These are phyloP conservation scores for Lichtheimia corymbifera DNA, from an alignment of 371 early-diverging fungal species.

Conservation along the genomic window DNA sequence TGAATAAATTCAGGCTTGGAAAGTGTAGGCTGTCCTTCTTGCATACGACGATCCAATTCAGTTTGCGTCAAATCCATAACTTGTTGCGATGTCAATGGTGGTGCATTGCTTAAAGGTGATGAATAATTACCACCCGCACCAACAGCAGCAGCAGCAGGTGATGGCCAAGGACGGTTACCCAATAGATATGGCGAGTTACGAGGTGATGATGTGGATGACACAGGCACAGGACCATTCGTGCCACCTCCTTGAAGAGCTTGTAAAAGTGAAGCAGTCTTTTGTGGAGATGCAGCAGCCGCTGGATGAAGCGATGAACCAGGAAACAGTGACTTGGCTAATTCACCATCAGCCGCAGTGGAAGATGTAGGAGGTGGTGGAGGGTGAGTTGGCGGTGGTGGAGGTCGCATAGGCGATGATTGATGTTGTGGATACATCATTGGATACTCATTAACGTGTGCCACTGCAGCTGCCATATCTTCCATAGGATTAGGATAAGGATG, in stretches of 20 bases:
- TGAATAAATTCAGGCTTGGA: conserved; percentile 56
- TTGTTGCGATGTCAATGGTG: conserved; percentile 29
- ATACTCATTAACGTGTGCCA: not conserved
- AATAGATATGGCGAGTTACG: conserved; percentile 17
- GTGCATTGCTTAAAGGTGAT: conserved; percentile 16
- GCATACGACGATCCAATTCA: conserved; percentile 30
- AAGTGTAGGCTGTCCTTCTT: conserved; percentile 21
- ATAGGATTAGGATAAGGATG: conserved; percentile 3
- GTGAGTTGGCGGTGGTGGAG: conserved; percentile 3
- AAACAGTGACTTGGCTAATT: not conserved
- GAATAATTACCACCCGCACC: not conserved
- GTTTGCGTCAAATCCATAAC: conserved; percentile 26
- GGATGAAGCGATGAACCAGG: conserved; percentile 6
- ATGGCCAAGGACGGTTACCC: conserved; percentile 14
- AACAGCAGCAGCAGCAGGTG: not conserved
- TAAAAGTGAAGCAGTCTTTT: conserved; percentile 48
- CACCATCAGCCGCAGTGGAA: not conserved
- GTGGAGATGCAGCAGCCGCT: conserved; percentile 41
- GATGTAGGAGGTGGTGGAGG: conserved; percentile 6
- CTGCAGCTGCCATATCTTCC: not conserved
- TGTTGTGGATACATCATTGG: not conserved
- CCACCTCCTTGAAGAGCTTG: conserved; percentile 42
- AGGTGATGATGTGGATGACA: not conserved
- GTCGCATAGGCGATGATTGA: conserved; percentile 6
- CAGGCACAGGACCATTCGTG: not conserved